Evolutionary conservation across 1,284 basidiomycete species (phyloP), one percentile per base, ranked within the genome.

Genomic region (Phylloboletellus chloephorus): DNA sequence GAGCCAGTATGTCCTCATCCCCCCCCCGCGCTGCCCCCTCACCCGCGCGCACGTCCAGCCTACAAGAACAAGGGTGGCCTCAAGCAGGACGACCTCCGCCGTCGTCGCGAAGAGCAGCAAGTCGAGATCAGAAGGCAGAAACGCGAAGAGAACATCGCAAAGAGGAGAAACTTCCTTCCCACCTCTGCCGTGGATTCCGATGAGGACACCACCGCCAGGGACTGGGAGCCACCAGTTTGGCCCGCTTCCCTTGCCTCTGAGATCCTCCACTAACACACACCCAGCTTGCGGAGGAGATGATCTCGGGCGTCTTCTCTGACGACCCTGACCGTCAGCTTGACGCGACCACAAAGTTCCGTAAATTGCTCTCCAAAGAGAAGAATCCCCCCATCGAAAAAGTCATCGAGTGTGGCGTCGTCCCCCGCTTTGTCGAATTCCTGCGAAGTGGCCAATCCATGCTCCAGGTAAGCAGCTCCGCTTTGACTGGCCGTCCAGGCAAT

Each of bases 331-430:
- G 81, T 54, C 94, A 98, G 68, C 75, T 97, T 48, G 93, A 97
- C 65, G 87, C 93, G 55, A 98, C 94, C 19, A 88, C 83, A 57
- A 96, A 92, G 71, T 98, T 98, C 78, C 83, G 96, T 61, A 99
- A 98, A 65, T 75, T 96, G 33, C 80, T 98, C 46, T 98, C 95
- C 54, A 99, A 99, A 74, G 95, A 99, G 73, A 95, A 94, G 75
- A 99, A 98, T 66, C 95, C 95, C 26, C 95, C 95, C n/a, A 99
- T 99, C 64, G 96, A 98, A 67, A 84, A 85, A 60, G 96, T 99
- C 54, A 98, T 99, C 65, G 90, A 93, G 57, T 96, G 93, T 66
- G 89, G 91, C 47, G 95, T 99, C 39, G 92, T 99, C 25, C 88
- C 92, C 46, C 89, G 95, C 47, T 98, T 99, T 56, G 96, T 98